Evolutionary conservation across 164 flowering plant species (phyloP), one percentile per base, ranked within the genome.

Genomic region (Pachysandra terminalis): DNA sequence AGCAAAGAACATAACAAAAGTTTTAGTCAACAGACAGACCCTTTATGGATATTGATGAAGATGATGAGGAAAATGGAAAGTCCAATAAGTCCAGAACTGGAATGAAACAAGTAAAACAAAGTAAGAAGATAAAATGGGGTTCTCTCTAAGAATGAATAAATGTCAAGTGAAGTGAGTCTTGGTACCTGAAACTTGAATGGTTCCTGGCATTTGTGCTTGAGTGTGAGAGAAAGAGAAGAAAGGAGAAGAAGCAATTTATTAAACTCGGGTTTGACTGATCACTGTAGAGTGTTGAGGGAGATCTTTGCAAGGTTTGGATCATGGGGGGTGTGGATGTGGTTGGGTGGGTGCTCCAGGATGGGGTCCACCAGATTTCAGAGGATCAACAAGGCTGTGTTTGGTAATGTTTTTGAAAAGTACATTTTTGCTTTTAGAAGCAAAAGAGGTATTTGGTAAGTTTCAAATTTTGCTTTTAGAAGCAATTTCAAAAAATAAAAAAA

Each of bases 111-210:
- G 17, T 28, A 60, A 51, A 66, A 37, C 2, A 15, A 0, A 51
- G 0, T 56, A 63, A 4, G 62, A 26, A 41, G 32, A 64, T 45
- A 32, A 32, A 32, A 45, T 45, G 51, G 10, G 51, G 51, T 10
- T 45, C 10, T 53, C 26, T 63, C 13, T 12, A 52, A 16, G 52
- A 16, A 32, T n/a, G 12, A 5, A 56, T 15, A 63, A 23, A 23
- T 9, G n/a, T 26, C 27, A 64, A 35, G 49, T 19, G n/a, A 19
- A 26, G 35, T 41, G 56, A 21, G 28, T 15, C 1, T 35, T 19
- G 48, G 62, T 75, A 93, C 98, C 92, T 82, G 98, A 87, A 71
- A 93, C 92, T 75, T 79, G 77, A 73, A 93, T 86, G 62, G 89
- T 86, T 71, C 98, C 98, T 49, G 98, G 98, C 98, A 93, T 93